Evolutionary conservation across 2,329 filamentous ascomycete genomes (phyloP), one percentile per base, ranked within the genome.

Genomic region (Aquanectria penicillioides): DNA sequence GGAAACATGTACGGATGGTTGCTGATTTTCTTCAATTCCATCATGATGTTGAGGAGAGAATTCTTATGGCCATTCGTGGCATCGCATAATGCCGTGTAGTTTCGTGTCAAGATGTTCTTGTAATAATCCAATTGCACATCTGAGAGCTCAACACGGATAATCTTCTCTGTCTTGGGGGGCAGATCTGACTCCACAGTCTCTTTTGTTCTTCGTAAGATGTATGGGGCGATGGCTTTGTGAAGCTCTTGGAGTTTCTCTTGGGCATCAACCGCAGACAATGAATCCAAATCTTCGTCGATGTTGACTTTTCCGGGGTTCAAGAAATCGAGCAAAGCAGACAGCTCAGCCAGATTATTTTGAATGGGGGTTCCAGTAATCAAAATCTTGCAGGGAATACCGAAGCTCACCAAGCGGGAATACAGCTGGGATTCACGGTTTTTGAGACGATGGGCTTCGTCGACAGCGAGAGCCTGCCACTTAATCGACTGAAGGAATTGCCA

Each of bases 1-100:
- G 92, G 90, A 69, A 99, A 98, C 89, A 99, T 96, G 79, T 97
- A 97, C 1, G 95, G 94, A 73, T 99, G 95, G 71, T 99, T 99
- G 79, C 94, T 98, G 74, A 95, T 93, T 77, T 99, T 99, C 81
- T 99, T 99, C 71, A 99, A 78, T 76, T 99, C 95, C 95, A 99
- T 99, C 87, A 99, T 97, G 74, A 99, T 95, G 77, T 99, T 99
- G 63, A 99, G 81, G 12, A 99, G 80, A 0, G 94, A 98, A 66
- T 97, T 94, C 77, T 97, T 98, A 75, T 96, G 92, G 6, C 94
- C 95, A 60, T 88, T 92, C 38, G 90, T 89, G 40, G 93, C 94
- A 71, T 97, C 92, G 69, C 96, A 97, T 26, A 99, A 83, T 3
- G 94, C 95, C 25, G 93, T 89, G 71, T 99, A 99, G 73, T 99